Base-by-base conservation (phyloP, 176 grass and related monocot genomes). In the Elaeis guineensis region DNA sequence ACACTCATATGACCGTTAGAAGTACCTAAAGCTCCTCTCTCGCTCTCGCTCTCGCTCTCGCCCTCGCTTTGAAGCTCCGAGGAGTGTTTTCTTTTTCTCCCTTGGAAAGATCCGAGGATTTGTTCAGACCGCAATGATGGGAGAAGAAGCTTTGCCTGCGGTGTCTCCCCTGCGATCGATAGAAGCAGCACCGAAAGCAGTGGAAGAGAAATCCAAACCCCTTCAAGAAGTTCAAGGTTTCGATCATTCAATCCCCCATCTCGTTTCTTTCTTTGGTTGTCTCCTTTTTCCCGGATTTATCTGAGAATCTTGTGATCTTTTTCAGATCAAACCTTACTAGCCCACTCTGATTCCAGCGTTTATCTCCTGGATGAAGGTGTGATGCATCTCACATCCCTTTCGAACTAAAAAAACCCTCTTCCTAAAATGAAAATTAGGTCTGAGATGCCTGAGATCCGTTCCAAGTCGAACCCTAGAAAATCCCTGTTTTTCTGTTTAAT, bases 1-100 rank as follows among this genome's bases (percentile, higher is more conserved):
- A 55, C 72, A 18, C 54, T 51, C 72, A 59, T 67, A 51, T 20
- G 63, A 75, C 72, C 72, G 72, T 75, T 75, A 62, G 65, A 66
- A 50, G 6, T 8, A 7, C 30, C 4, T 26, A 5, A 6, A 5
- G 8, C 4, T 55, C 52, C n/a, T 23, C 16, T 52, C 21, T 58
- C 61, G 26, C 20, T 65, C 72, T 58, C 60, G n/a, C 16, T 52
- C 21, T 58, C 61, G 26, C 20, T 65, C 72, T 58, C 60, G 18
- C 28, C 57, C 29, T 49, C 22, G 50, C 61, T 55, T 19, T 17
- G 50, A 5, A 52, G 64, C 51, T 54, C 48, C 23, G 16, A 32
- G 6, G 30, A 8, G 6, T 0, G 6, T 8, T 32, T 32, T 32
- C 30, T 32, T 32, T 32, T 1, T 32, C 6, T 63, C 29, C 23